Conservation (phyloP, 495 filamentous ascomycete genomes). For the Trichoderma erinaceum region DNA sequence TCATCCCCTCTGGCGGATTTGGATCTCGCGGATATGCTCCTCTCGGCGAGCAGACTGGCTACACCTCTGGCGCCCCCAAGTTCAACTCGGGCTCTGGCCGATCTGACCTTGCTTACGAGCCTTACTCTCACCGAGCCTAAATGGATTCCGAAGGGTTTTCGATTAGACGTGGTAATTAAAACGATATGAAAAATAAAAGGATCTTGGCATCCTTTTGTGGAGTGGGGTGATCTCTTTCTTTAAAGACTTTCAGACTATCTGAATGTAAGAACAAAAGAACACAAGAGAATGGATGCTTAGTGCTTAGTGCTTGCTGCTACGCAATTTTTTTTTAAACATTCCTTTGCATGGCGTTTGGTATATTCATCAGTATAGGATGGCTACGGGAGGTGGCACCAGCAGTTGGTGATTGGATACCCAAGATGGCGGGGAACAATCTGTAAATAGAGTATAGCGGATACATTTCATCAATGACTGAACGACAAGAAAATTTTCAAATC, state of each 20-base stretch:
- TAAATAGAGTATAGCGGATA: constrained; percentile 3
- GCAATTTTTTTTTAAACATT: neutral
- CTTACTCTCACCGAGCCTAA: constrained; percentile 45
- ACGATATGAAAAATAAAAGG: neutral
- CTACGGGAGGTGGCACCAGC: neutral
- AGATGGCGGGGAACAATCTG: constrained; percentile 11
- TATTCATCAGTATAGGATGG: neutral
- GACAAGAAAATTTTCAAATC: neutral
- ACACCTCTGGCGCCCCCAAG: constrained; percentile 23
- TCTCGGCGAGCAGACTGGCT: constrained; percentile 33
- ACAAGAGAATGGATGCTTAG: neutral
- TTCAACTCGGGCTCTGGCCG: constrained; percentile 28
- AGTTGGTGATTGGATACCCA: constrained; percentile 8
- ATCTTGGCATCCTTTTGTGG: neutral
- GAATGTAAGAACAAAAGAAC: neutral
- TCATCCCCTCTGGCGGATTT: constrained; percentile 29
- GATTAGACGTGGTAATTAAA: neutral
- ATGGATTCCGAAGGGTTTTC: neutral
- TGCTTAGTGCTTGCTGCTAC: neutral
- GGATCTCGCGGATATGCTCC: constrained; percentile 33
- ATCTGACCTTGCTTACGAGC: constrained; percentile 47
- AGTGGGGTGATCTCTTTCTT: neutral
- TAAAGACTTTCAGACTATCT: neutral
- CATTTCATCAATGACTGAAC: constrained; percentile 6
- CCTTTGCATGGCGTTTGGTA: constrained; percentile 9